Evolutionary conservation across 768 basidiomycete species (phyloP), one percentile per base, ranked within the genome.

Genomic region (Suillus paluster): DNA sequence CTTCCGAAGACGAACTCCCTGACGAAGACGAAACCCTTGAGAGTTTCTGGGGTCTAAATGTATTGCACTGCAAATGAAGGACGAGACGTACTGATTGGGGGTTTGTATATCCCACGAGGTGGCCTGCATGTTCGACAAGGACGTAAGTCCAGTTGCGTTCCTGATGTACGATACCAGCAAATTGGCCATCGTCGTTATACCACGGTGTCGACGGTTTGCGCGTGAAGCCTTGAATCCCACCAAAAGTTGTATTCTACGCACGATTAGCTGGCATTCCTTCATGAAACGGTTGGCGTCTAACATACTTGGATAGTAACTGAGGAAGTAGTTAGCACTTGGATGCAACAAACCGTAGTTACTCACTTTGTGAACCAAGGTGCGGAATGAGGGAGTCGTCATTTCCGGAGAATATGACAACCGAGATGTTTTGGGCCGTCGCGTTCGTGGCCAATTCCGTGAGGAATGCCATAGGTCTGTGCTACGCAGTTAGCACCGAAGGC

Each of bases 171-270:
- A 90, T 86, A 0, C 90, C 91, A 0, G 84, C 88, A 59, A 85
- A 81, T 58, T 84, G 76, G 14, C 85, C 84, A 2, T 71, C 68
- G 57, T 89, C 87, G 56, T 86, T 84, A 58, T 73, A 76, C 88
- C 89, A 92, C 0, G 86, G 82, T 0, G 91, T 91, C 3, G 86
- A 81, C 0, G 91, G 91, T 61, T 82, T 80, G 52, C 84, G 79
- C 4, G 87, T 86, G 71, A 92, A 92, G 4, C 91, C 91, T 73
- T 85, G 88, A 46, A 87, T 86, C 7, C 89, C 90, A 27, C 89
- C 90, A 65, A 91, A 92, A 0, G 91, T 91, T 27, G 89, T 90
- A 67, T 92, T 92, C 87, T 91, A 56, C 0, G 48, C 21, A 59
- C 0, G 19, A 53, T 25, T 5, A 36, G 38, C 6, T 66, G 39